Base-by-base conservation (phyloP, 83 land plant species). In the Diphasiastrum complanatum region DNA sequence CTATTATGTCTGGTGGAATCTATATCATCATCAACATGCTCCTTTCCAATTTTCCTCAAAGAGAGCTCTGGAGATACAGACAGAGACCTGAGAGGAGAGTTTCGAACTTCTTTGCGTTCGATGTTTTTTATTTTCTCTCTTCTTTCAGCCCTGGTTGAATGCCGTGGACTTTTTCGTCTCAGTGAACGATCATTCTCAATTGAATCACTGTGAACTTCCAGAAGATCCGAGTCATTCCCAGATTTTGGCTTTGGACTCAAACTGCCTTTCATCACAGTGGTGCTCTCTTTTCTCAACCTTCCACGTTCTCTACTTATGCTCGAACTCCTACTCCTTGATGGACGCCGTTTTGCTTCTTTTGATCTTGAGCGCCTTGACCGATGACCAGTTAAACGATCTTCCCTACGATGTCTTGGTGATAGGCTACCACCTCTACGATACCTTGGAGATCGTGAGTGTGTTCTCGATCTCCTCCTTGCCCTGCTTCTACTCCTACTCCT, bases 401-500 rank as follows among this genome's bases (percentile, higher is more conserved):
- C 57, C 24, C 56, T 34, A 18, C 29, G 56, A 10, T 52, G 26
- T 4, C 47, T 22, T 10, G 59, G 47, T 47, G 68, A 52, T 2
- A 28, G 33, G 24, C 65, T 63, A 40, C 60, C 38, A 23, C 52
- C 68, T 18, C 47, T 33, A 26, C 43, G 68, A 29, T 22, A 16
- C 10, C 68, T 8, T 24, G 68, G 60, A 37, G 68, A 65, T 12
- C 33, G 47, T 26, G 60, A 65, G 11, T 30, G 59, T 2, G 48
- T 24, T 30, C 31, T 23, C 35, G 68, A 52, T 40, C 47, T 51
- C 37, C 34, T 37, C 27, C 60, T 20, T 11, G 38, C 60, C 52
- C 0, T 34, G 34, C 53, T 63, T 63, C 68, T 24, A 45, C 67
- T 65, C 8, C 66, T 45, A 33, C 66, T 63, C 30, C 67, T 65